Percentiles rank a stretch among this genome's conserved stretches.
These are phyloP conservation scores for Diospyros kaki DNA, from an alignment of 148 eudicot species.

Conservation along the genomic window DNA sequence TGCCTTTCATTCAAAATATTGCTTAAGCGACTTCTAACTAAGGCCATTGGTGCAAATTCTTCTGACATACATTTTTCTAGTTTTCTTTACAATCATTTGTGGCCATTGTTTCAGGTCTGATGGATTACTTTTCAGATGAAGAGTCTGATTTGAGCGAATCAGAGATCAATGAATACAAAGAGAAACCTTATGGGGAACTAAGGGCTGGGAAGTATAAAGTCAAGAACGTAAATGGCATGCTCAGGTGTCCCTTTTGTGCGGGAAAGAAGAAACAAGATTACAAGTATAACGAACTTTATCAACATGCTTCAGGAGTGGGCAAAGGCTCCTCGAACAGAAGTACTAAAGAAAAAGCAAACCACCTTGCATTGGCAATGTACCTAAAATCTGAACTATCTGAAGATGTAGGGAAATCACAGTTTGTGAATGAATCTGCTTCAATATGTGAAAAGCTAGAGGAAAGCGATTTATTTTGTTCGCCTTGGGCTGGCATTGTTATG, in stretches of 20 bases:
- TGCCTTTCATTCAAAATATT: neutral
- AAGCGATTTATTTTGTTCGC: conserved; percentile 54
- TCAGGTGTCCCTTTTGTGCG: conserved; percentile 81
- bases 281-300: conserved; percentile 66
- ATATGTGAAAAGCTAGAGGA: conserved; percentile 22
- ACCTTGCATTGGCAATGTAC: conserved; percentile 63
- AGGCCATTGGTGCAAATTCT: neutral
- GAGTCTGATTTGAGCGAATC: conserved; percentile 87
- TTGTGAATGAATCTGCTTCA: conserved; percentile 26
- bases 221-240: conserved; percentile 49
- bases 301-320: conserved; percentile 72
- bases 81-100: neutral
- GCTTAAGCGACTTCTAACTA: neutral
- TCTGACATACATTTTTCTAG: neutral
- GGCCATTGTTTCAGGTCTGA: conserved; percentile 8
- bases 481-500: conserved; percentile 67
- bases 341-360: conserved; percentile 63
- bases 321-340: conserved; percentile 63
- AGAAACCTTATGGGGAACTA: conserved; percentile 62
- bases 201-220: conserved; percentile 51
- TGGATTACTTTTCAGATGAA: conserved; percentile 66
- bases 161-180: conserved; percentile 69
- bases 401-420: conserved; percentile 17
- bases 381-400: conserved; percentile 44
- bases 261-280: conserved; percentile 95